Base-by-base conservation (phyloP, 176 grass and related monocot genomes). In the Triticum dicoccoides region DNA sequence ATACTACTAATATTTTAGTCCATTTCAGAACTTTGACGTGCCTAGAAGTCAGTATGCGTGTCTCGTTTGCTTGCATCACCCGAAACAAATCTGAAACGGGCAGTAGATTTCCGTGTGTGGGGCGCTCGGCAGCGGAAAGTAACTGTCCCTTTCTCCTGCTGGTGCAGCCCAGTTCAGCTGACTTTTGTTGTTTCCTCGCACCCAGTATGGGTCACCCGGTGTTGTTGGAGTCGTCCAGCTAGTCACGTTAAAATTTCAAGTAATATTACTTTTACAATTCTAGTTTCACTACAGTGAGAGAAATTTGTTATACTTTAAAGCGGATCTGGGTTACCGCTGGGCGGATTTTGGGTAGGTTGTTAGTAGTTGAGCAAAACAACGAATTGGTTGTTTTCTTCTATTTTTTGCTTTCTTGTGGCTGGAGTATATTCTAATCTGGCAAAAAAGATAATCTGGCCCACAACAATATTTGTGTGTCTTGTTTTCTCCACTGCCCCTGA, bases 351-450 rank as follows among this genome's bases (percentile, higher is more conserved):
- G 49, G 79, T 78, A 74, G 84, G 65, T 58, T 45, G 37, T 20
- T 1, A 51, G 76, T 84, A 80, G 68, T 51, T 84, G 69, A 69
- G 39, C 76, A 63, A 62, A 76, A 33, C 37, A 8, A 49, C 18
- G 73, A 78, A 64, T 84, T 69, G 29, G 9, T 11, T 74, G 58
- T 72, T 87, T 67, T 76, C 11, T 62, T 41, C 15, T 76, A 14
- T 84, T 69, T 51, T 76, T 47, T 69, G 38, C 81, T 63, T 23
- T 77, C 80, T 67, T 82, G 25, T 69, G 86, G 64, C 64, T 49
- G 81, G 63, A 84, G 81, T 85, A 77, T 85, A 88, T 85, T 85
- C 86, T 65, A 71, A 52, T 56, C 52, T 82, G 90, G 82, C 64
- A 52, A 52, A 52, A 0, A 52, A 52, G 49, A 52, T 65, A 70